A percentile compares a stretch with the other conserved stretches of the same genome.
phyloP scores from a whole-genome alignment of 495 filamentous ascomycete genomes.

The Glonium stellatum region DNA sequence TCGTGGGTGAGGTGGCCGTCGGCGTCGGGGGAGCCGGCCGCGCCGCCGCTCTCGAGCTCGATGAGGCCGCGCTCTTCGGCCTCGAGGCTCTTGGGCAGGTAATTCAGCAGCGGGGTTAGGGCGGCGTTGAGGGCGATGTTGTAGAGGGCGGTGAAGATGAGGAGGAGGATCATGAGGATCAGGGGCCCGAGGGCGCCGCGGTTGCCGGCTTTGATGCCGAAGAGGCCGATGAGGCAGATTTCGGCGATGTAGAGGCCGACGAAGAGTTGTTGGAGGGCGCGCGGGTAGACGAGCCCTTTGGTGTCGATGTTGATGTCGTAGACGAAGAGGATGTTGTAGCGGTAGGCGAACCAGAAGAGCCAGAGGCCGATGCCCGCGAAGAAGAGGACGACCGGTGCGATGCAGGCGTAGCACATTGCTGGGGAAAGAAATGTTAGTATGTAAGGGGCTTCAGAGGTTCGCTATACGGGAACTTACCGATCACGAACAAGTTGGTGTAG shows the following conservation, averaged over 20 bases:
- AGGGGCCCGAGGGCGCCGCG: constrained; percentile 63
- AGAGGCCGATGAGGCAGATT: constrained; percentile 84
- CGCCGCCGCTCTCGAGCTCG: background rate
- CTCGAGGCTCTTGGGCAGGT: constrained; percentile 63
- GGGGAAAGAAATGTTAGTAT: constrained; percentile 7
- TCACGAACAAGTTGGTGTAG: constrained; percentile 77
- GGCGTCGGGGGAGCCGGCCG: too few relatives aligned
- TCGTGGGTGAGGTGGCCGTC: too few relatives aligned
- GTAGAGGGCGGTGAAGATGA: constrained; percentile 74
- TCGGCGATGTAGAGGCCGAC: constrained; percentile 81
- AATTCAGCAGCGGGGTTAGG: constrained; percentile 69
- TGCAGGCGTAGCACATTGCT: constrained; percentile 82
- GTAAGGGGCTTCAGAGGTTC: too few relatives aligned
- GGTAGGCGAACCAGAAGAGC: constrained; percentile 87
- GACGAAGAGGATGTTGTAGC: constrained; percentile 93
- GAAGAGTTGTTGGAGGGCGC: constrained; percentile 85
- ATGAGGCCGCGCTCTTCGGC: constrained; percentile 36
- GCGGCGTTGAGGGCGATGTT: constrained; percentile 75
- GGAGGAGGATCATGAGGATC: constrained; percentile 73
- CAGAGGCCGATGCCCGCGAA: constrained; percentile 79
- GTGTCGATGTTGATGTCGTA: constrained; percentile 81
- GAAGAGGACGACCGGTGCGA: constrained; percentile 82
- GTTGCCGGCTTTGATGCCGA: constrained; percentile 52
- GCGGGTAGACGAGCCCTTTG: constrained; percentile 78
- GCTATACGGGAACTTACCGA: constrained; percentile 41